These are phyloP conservation scores for Xerocomus potaroensis DNA, from an alignment of 768 basidiomycete genomes.

Conservation along the genomic window DNA sequence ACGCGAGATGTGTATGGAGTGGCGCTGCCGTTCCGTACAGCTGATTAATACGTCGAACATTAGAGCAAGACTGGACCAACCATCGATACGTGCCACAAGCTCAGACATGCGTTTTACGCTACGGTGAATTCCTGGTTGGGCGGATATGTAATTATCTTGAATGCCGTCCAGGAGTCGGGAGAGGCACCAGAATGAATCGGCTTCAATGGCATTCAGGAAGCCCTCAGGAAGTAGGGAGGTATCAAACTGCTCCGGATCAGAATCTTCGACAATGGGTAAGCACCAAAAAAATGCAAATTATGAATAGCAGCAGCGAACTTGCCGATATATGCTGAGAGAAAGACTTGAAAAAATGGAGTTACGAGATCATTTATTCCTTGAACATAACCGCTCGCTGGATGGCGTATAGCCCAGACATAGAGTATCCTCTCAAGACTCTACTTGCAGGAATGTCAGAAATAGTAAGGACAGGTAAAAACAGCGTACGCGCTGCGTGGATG, in stretches of 20 bases:
- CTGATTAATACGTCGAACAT: background rate
- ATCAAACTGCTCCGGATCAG: conserved; percentile 88
- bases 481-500: conserved; percentile 80
- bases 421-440: conserved; percentile 92
- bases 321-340: conserved; percentile 94
- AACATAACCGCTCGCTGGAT: conserved; percentile 97
- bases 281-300: background rate
- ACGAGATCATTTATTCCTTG: conserved; percentile 99
- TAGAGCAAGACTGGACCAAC: conserved; percentile 37
- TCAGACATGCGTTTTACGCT: conserved; percentile 93
- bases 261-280: conserved; percentile 49
- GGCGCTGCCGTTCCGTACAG: conserved; percentile 50
- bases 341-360: conserved; percentile 97
- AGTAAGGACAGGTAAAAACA: background rate
- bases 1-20: conserved; percentile 78
- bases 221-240: conserved; percentile 64
- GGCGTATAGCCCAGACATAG: conserved; percentile 98
- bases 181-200: conserved; percentile 98
- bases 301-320: conserved; percentile 19
- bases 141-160: conserved; percentile 96
- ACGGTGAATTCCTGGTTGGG: conserved; percentile 94
- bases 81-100: conserved; percentile 85
- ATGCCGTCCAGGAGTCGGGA: conserved; percentile 94
- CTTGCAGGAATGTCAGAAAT: conserved; percentile 20
- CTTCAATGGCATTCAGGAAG: conserved; percentile 84